These are phyloP conservation scores for Phialemonium atrogriseum DNA, from an alignment of 2,329 filamentous ascomycete genomes.

Conservation along the genomic window DNA sequence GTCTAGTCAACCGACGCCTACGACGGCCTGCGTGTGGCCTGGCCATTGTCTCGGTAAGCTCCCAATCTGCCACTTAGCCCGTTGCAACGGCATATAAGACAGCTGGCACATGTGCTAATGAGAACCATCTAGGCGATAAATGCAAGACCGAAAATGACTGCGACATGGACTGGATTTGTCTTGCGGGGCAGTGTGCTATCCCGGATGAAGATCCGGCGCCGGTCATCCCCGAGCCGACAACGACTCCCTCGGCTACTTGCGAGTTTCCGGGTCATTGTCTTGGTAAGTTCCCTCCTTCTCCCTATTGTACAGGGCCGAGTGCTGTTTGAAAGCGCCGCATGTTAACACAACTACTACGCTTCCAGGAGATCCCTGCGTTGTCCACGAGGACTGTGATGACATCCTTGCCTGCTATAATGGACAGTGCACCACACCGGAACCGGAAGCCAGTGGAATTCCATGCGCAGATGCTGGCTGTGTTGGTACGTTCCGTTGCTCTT, in stretches of 20 bases:
- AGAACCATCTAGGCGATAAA: conserved; percentile 6
- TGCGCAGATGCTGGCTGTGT: no score
- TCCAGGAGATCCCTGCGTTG: background rate
- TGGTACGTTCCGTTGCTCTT: no score
- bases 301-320: background rate
- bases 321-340: no score
- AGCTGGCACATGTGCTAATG: no score
- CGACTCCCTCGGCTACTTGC: background rate
- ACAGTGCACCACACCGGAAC: no score
- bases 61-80: background rate
- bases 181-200: conserved; percentile 4
- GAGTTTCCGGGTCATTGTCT: conserved; percentile 1
- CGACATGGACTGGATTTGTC: conserved; percentile 7
- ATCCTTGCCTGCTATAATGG: background rate
- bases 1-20: conserved; percentile 2
- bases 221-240: background rate
- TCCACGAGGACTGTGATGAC: conserved; percentile 1
- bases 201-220: no score
- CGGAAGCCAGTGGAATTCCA: no score
- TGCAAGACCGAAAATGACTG: conserved; percentile 12
- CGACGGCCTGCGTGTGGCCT: conserved; percentile 7
- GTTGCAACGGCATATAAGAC: background rate
- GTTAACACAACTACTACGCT: background rate
- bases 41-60: conserved; percentile 9
- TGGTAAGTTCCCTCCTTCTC: background rate